Conservation (phyloP, 345 rosid genomes). For the Camelina neglecta region DNA sequence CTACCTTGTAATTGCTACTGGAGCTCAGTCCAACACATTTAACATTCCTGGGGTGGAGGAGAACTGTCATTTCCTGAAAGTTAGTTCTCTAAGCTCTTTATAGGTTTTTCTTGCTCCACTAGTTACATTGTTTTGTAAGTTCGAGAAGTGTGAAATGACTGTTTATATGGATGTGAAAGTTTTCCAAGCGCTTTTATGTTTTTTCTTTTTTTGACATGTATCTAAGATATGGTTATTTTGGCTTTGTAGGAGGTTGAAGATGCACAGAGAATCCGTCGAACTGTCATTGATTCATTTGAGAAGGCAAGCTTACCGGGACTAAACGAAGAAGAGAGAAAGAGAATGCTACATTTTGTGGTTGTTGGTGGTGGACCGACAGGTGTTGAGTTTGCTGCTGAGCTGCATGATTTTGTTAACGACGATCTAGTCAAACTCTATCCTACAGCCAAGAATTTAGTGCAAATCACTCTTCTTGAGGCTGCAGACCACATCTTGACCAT, state of each 20-base stretch:
- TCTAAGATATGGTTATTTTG: not conserved
- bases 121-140: not conserved
- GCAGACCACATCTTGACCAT: slow-evolving; percentile 89
- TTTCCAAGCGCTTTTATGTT: not conserved
- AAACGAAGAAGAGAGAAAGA: slow-evolving; percentile 80
- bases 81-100: slow-evolving; percentile 33
- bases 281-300: slow-evolving; percentile 82
- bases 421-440: slow-evolving; percentile 87
- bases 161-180: not conserved
- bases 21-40: slow-evolving; percentile 83
- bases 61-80: slow-evolving; percentile 87
- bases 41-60: slow-evolving; percentile 87
- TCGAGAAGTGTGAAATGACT: not conserved
- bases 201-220: not conserved
- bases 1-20: slow-evolving; percentile 85
- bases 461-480: slow-evolving; percentile 89
- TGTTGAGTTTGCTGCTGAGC: slow-evolving; percentile 96
- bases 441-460: slow-evolving; percentile 55
- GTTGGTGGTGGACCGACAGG: slow-evolving; percentile 99
- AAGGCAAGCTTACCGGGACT: slow-evolving; percentile 82
- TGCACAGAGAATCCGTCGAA: slow-evolving; percentile 83
- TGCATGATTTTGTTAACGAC: slow-evolving; percentile 84
- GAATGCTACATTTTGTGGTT: slow-evolving; percentile 87
- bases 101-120: not conserved
- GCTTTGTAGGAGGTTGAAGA: slow-evolving; percentile 87